Percentiles rank a stretch among this genome's conserved stretches.
phyloP scores from a whole-genome alignment of 352 stramenopile genomes.

The Phytopythium montanum region DNA sequence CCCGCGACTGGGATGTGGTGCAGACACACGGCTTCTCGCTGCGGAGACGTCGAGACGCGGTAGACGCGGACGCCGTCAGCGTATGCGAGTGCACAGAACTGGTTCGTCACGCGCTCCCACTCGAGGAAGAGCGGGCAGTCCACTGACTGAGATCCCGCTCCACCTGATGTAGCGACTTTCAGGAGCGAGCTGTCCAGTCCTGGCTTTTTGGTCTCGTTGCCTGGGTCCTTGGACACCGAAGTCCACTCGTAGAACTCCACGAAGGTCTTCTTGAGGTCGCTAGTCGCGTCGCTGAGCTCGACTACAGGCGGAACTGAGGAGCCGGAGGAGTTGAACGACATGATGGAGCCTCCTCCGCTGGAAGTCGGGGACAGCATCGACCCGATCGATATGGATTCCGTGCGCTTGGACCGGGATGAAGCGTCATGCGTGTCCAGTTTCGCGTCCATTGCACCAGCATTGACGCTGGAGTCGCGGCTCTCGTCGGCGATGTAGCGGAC shows the following conservation, averaged over 20 bases:
- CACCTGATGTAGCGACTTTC: conserved; percentile 17
- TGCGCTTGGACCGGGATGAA: conserved; percentile 38
- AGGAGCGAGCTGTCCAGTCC: conserved; percentile 11
- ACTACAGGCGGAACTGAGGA: conserved; percentile 10
- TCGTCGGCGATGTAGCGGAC: conserved; percentile 43
- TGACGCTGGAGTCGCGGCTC: not conserved
- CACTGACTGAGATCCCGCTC: conserved; percentile 10
- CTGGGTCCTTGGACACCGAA: conserved; percentile 1
- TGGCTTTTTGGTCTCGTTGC: conserved; percentile 7
- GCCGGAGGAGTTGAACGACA: conserved; percentile 17
- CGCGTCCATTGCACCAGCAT: not conserved
- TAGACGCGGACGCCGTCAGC: conserved; percentile 41
- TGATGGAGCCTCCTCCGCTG: conserved; percentile 15
- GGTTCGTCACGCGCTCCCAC: conserved; percentile 48
- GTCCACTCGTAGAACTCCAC: conserved; percentile 79
- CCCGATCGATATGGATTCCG: conserved; percentile 50
- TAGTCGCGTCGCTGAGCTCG: conserved; percentile 16
- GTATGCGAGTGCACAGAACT: conserved; percentile 63
- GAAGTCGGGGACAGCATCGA: conserved; percentile 30
- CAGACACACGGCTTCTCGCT: conserved; percentile 32
- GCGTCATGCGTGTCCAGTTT: conserved; percentile 26
- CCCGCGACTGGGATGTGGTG: conserved; percentile 50
- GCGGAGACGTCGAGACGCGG: conserved; percentile 19
- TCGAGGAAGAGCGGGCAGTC: conserved; percentile 58
- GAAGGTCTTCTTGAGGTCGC: conserved; percentile 50